Percentiles rank a stretch among this genome's conserved stretches.
These are phyloP conservation scores for Gossypium arboreum DNA, from an alignment of 345 rosid species.

Conservation along the genomic window DNA sequence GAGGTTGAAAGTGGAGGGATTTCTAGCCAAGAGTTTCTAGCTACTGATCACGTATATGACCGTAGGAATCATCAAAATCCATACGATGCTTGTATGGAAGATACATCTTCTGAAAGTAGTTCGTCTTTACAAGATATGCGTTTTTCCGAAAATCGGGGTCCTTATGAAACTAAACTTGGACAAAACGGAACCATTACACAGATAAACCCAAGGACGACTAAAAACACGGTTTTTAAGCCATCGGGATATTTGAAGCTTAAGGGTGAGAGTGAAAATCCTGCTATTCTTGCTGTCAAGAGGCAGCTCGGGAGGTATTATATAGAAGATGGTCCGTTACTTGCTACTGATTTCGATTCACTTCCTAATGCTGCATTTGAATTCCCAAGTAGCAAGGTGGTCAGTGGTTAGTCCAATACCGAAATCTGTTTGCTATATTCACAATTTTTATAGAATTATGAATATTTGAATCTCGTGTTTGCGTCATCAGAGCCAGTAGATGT, in stretches of 20 bases:
- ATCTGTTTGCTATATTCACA: slow-evolving; percentile 1
- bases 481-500: slow-evolving; percentile 54
- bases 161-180: slow-evolving; percentile 32
- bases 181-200: slow-evolving; percentile 31
- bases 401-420: slow-evolving; percentile 38
- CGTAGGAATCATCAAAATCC: slow-evolving; percentile 32
- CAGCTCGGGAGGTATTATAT: slow-evolving; percentile 74
- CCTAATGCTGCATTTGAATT: slow-evolving; percentile 90
- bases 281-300: slow-evolving; percentile 74
- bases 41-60: slow-evolving; percentile 36
- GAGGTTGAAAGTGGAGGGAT: slow-evolving; percentile 86
- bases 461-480: slow-evolving; percentile 9
- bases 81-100: slow-evolving; percentile 45
- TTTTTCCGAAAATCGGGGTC: slow-evolving; percentile 38
- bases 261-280: slow-evolving; percentile 65
- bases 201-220: slow-evolving; percentile 30
- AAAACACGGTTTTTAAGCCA: not conserved
- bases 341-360: slow-evolving; percentile 67
- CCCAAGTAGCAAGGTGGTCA: slow-evolving; percentile 38
- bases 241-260: slow-evolving; percentile 64
- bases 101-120: slow-evolving; percentile 75
- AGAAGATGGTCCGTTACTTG: slow-evolving; percentile 81
- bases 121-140: slow-evolving; percentile 57
- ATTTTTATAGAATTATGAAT: slow-evolving; percentile 8
- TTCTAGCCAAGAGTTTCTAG: slow-evolving; percentile 36